Evolutionary conservation across 1,284 basidiomycete genomes (phyloP).

Genomic region (Violaceomyces palustris): DNA sequence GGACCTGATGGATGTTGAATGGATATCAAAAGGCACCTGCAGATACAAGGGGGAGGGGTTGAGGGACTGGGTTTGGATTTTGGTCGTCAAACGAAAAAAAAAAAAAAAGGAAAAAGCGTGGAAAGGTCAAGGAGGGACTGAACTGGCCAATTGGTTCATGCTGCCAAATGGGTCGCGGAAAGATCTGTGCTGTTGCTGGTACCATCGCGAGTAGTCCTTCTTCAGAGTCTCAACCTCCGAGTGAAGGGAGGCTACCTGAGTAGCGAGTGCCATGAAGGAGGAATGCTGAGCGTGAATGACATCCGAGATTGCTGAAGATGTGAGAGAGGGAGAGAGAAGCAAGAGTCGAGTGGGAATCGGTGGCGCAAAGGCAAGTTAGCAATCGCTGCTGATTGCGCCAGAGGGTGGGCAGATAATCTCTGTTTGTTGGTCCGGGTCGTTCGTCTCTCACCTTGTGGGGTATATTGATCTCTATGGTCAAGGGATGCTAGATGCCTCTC

Average conservation of each 20-base stretch:
- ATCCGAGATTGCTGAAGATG: slow-evolving; percentile 30
- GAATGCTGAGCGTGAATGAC: slow-evolving; percentile 46
- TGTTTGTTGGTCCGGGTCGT: no score
- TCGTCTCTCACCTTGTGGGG: slow-evolving; percentile 21
- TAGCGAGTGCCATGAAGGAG: slow-evolving; percentile 48
- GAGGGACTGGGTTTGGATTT: no score
- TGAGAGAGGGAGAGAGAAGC: background rate
- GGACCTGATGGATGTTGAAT: no score
- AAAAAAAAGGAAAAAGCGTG: no score
- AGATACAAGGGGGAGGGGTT: no score
- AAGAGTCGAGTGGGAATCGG: no score
- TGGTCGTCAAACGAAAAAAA: no score
- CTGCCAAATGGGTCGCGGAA: slow-evolving; percentile 45
- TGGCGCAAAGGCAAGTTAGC: no score
- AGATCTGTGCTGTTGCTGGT: slow-evolving; percentile 37
- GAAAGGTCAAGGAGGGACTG: background rate
- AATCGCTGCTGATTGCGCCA: no score
- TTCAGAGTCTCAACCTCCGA: slow-evolving; percentile 46
- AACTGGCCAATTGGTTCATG: slow-evolving; percentile 16
- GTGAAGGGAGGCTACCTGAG: slow-evolving; percentile 43
- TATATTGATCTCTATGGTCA: slow-evolving; percentile 30
- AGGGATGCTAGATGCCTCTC: slow-evolving; percentile 40
- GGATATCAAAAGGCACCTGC: no score
- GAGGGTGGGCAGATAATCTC: no score
- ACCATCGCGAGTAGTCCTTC: slow-evolving; percentile 48